A percentile compares a stretch with the other conserved stretches of the same genome.
phyloP scores from a whole-genome alignment of 192 early-diverging fungal species.

The Backusella morwellensis region DNA sequence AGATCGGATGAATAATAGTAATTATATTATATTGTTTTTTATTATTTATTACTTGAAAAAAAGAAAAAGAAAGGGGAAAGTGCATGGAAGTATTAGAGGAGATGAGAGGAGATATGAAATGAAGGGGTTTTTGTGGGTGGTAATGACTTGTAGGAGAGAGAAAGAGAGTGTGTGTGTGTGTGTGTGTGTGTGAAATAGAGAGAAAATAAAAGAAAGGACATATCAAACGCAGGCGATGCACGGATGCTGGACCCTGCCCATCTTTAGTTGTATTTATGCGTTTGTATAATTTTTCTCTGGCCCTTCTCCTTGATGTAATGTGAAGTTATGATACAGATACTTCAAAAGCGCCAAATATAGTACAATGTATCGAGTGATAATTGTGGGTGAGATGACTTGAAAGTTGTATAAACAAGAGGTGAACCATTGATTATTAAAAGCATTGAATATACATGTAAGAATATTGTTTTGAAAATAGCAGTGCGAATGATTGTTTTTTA shows the following conservation, averaged over 20 bases:
- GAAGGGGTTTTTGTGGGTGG: not conserved
- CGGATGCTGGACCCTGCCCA: slow-evolving; percentile 3
- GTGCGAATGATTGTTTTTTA: not conserved
- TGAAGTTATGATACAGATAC: not conserved
- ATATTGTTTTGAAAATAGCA: not conserved
- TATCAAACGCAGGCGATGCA: not conserved
- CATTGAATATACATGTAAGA: not conserved
- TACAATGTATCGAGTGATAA: not conserved
- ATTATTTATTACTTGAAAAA: slow-evolving; percentile 5
- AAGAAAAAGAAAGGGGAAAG: not conserved
- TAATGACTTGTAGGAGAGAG: not conserved
- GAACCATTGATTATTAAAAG: too few relatives aligned
- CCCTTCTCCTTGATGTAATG: not conserved
- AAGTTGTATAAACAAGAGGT: too few relatives aligned
- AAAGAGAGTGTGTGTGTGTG: not conserved
- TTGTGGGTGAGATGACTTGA: not conserved
- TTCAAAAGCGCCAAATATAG: not conserved
- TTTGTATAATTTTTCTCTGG: not conserved
- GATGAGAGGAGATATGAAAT: not conserved
- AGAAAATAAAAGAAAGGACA: not conserved
- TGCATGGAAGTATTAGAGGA: not conserved
- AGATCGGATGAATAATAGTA: not conserved
- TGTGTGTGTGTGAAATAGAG: too few relatives aligned
- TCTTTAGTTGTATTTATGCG: not conserved
- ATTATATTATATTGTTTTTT: not conserved